These are phyloP conservation scores for Juglanconis oblonga DNA, from an alignment of 2,329 filamentous ascomycete genomes.

Conservation along the genomic window DNA sequence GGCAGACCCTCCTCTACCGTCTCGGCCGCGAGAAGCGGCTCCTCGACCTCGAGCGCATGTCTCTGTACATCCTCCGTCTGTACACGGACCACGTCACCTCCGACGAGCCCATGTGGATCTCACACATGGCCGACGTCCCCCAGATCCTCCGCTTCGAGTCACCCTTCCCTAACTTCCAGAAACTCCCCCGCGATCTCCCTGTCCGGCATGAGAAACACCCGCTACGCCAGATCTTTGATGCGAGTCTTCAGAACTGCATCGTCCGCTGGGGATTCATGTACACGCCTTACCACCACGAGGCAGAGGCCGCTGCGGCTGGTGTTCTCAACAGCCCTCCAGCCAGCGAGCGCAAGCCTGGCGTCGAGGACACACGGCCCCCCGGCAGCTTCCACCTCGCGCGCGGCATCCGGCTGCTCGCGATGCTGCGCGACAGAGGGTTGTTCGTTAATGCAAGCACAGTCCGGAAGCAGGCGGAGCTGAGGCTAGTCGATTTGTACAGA, in stretches of 20 bases:
- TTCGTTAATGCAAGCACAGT: constrained; percentile 23
- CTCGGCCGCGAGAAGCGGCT: constrained; percentile 43
- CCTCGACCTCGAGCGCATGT: constrained; percentile 42
- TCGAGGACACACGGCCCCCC: not conserved
- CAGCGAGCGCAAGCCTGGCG: not conserved
- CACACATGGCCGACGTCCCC: constrained; percentile 44
- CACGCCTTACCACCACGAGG: constrained; percentile 24
- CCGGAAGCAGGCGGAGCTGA: constrained; percentile 25
- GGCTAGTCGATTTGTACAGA: constrained; percentile 33
- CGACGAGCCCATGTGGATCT: constrained; percentile 35
- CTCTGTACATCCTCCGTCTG: constrained; percentile 39
- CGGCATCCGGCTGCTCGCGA: constrained; percentile 31
- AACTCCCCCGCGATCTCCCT: constrained; percentile 40
- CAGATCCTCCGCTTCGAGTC: constrained; percentile 25
- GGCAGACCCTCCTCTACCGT: constrained; percentile 42
- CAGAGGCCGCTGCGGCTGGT: constrained; percentile 3
- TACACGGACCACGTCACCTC: constrained; percentile 28
- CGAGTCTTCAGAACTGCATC: constrained; percentile 36
- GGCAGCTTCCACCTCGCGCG: constrained; percentile 28
- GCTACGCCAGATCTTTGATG: constrained; percentile 43
- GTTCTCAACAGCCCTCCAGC: not conserved
- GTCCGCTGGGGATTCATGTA: constrained; percentile 45
- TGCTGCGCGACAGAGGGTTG: constrained; percentile 31
- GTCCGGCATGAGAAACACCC: constrained; percentile 42
- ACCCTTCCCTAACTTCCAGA: constrained; percentile 31